Base-by-base conservation (phyloP, 1,284 basidiomycete species). In the Taiwanofungus camphoratus region DNA sequence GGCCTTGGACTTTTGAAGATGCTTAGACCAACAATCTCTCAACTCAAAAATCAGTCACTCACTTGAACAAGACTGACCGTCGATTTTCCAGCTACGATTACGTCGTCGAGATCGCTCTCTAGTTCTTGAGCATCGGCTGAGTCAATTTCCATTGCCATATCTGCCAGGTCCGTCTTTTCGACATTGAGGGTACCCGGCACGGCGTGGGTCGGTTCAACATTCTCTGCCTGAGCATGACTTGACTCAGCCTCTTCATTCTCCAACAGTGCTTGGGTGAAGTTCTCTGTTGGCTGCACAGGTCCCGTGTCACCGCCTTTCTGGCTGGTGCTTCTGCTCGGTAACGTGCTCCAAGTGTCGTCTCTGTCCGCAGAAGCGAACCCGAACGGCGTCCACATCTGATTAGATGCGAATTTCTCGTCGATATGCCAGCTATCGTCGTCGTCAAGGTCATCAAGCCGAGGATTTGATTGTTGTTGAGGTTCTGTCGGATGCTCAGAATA, bases 321-420 rank as follows among this genome's bases (percentile, higher is more conserved):
- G 42, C 60, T 62, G 9, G 58, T 60, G 46, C 58, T 57, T 38
- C 52, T 41, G 44, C 54, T 62, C 20, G 77, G 77, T 36, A 73
- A 57, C 12, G 78, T 79, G 51, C 79, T 84, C 84, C 83, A 85
- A 49, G 73, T 79, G 49, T 85, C 83, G 39, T 85, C 80, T 49
- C 74, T 63, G 47, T 66, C 57, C 42, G 64, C 52, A 44, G 62
- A 67, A 39, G 52, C 54, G 49, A 63, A 58, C 7, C 56, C 61
- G 42, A 61, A 62, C 34, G 78, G 77, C 21, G 74, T 75, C 82
- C 84, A 86, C 45, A 63, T 66, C 44, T 66, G 61, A 45, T 74
- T 66, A 22, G 69, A 65, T 3, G 69, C 65, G 44, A 82, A 63
- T 53, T 78, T 81, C 48, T 81, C 81, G 32, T 82, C 77, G 30